These are phyloP conservation scores for Aspergillus chevalieri DNA, from an alignment of 2,329 filamentous ascomycete species.

Conservation along the genomic window DNA sequence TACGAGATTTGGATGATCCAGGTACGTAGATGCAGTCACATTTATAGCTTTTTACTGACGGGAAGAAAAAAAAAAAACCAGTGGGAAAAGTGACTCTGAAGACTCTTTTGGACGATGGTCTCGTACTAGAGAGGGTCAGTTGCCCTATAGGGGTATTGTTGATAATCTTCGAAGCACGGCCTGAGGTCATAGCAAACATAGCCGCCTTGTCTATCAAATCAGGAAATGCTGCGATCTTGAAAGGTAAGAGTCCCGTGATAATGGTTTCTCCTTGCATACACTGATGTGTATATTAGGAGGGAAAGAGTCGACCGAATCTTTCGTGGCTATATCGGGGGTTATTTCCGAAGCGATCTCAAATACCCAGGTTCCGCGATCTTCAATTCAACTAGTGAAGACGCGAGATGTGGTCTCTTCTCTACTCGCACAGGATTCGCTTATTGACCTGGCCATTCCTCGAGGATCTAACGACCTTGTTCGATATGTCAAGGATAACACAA, in stretches of 20 bases:
- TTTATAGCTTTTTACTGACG: constrained; percentile 8
- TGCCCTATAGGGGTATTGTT: constrained; percentile 96
- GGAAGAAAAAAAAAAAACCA: constrained; percentile 37
- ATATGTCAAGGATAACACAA: constrained; percentile 82
- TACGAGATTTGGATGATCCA: constrained; percentile 76
- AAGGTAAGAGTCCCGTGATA: constrained; percentile 49
- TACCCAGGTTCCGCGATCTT: constrained; percentile 73
- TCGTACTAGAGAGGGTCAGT: constrained; percentile 79
- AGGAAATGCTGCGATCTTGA: constrained; percentile 92
- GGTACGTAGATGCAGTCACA: constrained; percentile 50
- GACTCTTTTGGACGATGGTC: constrained; percentile 77
- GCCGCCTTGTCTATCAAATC: constrained; percentile 94
- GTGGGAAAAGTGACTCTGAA: constrained; percentile 79
- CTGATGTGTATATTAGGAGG: constrained; percentile 54
- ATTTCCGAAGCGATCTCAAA: constrained; percentile 70
- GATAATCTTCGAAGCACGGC: constrained; percentile 96
- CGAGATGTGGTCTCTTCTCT: constrained; percentile 84
- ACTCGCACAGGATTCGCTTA: constrained; percentile 76
- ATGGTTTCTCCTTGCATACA: background rate
- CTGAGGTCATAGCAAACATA: constrained; percentile 98
- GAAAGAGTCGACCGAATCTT: constrained; percentile 93
- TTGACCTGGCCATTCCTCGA: constrained; percentile 91
- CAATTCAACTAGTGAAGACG: constrained; percentile 89
- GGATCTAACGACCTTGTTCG: constrained; percentile 85
- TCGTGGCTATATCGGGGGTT: constrained; percentile 78